Evolutionary conservation across 805 yeast species (phyloP), one percentile per base, ranked within the genome.

Genomic region (Wickerhamiella kurtzmanii): DNA sequence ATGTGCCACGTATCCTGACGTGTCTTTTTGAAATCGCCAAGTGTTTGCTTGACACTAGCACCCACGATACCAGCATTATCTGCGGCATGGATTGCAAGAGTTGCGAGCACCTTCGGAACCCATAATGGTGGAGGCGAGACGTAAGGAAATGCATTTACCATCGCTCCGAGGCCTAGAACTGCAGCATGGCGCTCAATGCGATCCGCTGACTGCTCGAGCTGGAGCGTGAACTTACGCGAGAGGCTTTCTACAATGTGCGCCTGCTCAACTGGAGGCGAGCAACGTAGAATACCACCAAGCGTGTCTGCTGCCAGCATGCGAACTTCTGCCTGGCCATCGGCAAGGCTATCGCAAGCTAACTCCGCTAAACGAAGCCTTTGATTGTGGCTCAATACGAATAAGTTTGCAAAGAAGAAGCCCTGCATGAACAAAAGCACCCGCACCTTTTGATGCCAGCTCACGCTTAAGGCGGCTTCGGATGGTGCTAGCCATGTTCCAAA

Each of bases 1-100:
- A 86, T 75, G 57, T 84, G 94, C 98, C 98, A 89, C 0, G 96
- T 86, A 57, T 89, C 98, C 49, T 88, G 94, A 53, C 97, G 75
- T 4, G 85, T 77, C 67, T 87, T 87, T 62, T 88, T 89, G 67
- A 92, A 92, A 52, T 77, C 80, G 52, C 94, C 80, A 44, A 89
- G 70, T 1, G 76, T 73, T 28, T 78, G 79, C 62, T 89, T 89
- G 4, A 95, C 94, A 1, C 94, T 75, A 46, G 80, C 75, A 1
- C 95, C 95, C 22, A 82, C 76, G 45, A 79, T 61, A 5, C 96
- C 96, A 16, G 79, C 79, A 18, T 82, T 74, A 15, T 82, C 76
- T 2, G 80, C 72, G 2, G 86, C 79, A 60, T 78, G 79, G 21
- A 74, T 75, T 0, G 95, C 87, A 49, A 92, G 64, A 1, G 74